Percentiles rank a stretch among this genome's conserved stretches.
These are phyloP conservation scores for Pluteus cervinus DNA, from an alignment of 768 basidiomycete species.

Conservation along the genomic window DNA sequence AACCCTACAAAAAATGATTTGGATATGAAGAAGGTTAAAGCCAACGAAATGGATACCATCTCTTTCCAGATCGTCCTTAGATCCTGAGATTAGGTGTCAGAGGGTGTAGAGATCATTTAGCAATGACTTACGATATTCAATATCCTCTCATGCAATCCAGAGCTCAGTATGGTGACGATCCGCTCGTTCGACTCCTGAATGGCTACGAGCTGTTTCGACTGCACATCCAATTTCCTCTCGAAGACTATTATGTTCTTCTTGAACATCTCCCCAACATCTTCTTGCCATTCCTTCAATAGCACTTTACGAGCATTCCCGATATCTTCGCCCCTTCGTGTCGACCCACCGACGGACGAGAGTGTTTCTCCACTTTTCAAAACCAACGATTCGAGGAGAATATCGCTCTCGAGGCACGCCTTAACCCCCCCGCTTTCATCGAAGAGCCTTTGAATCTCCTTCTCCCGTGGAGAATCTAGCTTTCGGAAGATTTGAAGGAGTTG, in stretches of 20 bases:
- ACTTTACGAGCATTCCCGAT: slow-evolving; percentile 22
- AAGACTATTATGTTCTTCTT: slow-evolving; percentile 35
- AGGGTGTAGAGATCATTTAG: not conserved
- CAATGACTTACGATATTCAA: slow-evolving; percentile 26
- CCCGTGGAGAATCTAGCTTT: slow-evolving; percentile 31
- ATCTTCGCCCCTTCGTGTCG: slow-evolving; percentile 19
- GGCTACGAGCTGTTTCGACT: slow-evolving; percentile 32
- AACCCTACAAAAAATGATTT: slow-evolving; percentile 33
- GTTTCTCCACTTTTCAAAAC: slow-evolving; percentile 23
- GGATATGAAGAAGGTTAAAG: slow-evolving; percentile 42
- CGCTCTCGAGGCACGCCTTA: slow-evolving; percentile 25
- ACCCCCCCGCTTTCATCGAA: slow-evolving; percentile 35
- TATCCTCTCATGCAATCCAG: slow-evolving; percentile 41
- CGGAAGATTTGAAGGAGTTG: slow-evolving; percentile 30
- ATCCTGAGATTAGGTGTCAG: slow-evolving; percentile 32
- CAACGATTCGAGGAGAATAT: slow-evolving; percentile 24
- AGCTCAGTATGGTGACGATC: slow-evolving; percentile 24
- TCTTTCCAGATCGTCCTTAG: slow-evolving; percentile 45
- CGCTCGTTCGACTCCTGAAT: too few relatives aligned
- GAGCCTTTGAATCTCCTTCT: slow-evolving; percentile 30
- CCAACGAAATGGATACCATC: slow-evolving; percentile 47
- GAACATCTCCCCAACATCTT: slow-evolving; percentile 32
- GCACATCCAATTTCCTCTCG: slow-evolving; percentile 40
- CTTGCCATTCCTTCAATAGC: slow-evolving; percentile 26
- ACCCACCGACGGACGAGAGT: not conserved